These are phyloP conservation scores for Inosperma sp. DNA, from an alignment of 768 basidiomycete species.

Conservation along the genomic window DNA sequence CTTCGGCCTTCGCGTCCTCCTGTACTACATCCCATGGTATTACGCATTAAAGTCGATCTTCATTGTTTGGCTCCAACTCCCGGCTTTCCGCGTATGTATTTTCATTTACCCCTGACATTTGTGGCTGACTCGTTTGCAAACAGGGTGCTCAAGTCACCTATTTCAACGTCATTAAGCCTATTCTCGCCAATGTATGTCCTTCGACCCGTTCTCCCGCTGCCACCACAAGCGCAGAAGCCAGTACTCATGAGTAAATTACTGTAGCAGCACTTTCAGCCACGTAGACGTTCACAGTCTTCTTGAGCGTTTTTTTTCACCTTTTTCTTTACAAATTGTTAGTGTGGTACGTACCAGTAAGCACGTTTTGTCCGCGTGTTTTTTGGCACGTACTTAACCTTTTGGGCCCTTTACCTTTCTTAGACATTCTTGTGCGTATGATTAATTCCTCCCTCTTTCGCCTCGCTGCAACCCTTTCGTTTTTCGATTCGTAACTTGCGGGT, in stretches of 20 bases:
- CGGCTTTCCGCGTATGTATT: conserved; percentile 70
- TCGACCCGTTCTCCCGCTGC: conserved; percentile 42
- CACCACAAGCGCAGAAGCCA: conserved; percentile 48
- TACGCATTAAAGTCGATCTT: conserved; percentile 89
- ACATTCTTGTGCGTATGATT: not conserved
- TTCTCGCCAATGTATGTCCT: conserved; percentile 60
- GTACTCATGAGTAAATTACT: conserved; percentile 29
- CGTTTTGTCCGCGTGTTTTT: not conserved
- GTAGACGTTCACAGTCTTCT: conserved; percentile 6
- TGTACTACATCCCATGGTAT: conserved; percentile 95
- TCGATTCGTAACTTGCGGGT: not conserved
- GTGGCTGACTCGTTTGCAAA: conserved; percentile 14
- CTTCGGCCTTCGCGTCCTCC: conserved; percentile 73
- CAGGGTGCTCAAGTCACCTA: conserved; percentile 88
- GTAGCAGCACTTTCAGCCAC: conserved; percentile 2
- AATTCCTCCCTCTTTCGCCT: not conserved
- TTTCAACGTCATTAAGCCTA: conserved; percentile 69
- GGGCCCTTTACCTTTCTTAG: not conserved
- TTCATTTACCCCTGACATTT: conserved; percentile 16
- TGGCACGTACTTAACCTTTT: not conserved
- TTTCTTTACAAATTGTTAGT: not conserved
- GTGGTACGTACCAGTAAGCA: not conserved
- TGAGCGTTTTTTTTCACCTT: conserved; percentile 2
- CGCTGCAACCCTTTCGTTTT: too few species aligned
- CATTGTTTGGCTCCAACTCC: conserved; percentile 89